phyloP scores from a whole-genome alignment of 75 land plant genomes.

The Cunninghamia lanceolata region DNA sequence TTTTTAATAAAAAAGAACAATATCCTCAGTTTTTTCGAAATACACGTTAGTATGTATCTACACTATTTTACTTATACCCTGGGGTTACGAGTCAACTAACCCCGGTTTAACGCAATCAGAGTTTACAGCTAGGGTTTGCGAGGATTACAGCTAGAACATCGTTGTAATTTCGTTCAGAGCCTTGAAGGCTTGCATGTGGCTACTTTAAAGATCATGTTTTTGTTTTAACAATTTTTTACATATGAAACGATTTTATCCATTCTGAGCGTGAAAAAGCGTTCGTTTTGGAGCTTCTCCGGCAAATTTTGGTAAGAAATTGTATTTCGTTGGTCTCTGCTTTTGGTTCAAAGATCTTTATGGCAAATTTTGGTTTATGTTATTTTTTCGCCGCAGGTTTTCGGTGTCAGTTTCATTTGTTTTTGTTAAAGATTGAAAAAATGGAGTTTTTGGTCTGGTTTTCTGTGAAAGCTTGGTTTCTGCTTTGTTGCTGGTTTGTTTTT shows the following conservation, averaged over 20 bases:
- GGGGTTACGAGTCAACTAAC: background rate
- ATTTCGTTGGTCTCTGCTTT: background rate
- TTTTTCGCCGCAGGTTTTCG: background rate
- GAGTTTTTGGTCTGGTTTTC: background rate
- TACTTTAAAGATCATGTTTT: background rate
- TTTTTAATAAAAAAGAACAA: background rate
- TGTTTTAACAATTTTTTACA: background rate
- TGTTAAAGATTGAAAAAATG: background rate
- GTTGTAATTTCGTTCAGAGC: constrained; percentile 7
- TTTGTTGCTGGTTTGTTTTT: background rate
- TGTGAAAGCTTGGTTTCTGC: background rate
- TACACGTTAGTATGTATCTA: background rate
- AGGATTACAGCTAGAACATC: constrained; percentile 7
- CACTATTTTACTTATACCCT: background rate
- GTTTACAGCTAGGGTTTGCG: constrained; percentile 6
- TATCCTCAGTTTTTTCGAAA: background rate
- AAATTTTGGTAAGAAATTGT: background rate
- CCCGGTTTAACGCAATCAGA: background rate
- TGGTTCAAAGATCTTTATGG: background rate
- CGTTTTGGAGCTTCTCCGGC: background rate
- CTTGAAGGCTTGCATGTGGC: constrained; percentile 4
- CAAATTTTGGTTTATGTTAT: background rate
- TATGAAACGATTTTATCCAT: background rate
- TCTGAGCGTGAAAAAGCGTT: background rate
- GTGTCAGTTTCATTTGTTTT: background rate